Evolutionary conservation across 805 yeast species (phyloP).

Genomic region (Naumovozyma baii): DNA sequence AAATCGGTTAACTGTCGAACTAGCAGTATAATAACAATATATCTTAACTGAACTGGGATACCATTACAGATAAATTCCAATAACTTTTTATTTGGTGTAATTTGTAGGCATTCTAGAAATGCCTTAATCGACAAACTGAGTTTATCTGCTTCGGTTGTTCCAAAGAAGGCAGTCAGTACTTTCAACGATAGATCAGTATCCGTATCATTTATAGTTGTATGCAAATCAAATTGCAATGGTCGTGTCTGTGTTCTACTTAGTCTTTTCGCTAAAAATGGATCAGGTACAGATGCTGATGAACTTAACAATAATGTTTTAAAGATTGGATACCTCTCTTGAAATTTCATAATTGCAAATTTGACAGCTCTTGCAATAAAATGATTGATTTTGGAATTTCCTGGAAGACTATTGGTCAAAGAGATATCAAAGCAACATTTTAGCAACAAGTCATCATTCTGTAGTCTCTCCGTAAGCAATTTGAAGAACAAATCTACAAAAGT

Average conservation of each 20-base stretch:
- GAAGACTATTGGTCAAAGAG: conserved; percentile 23
- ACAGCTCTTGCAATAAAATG: conserved; percentile 21
- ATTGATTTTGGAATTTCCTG: conserved; percentile 23
- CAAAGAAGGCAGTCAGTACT: conserved; percentile 51
- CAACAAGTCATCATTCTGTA: conserved; percentile 23
- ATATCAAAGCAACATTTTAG: conserved; percentile 27
- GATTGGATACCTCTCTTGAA: conserved; percentile 22
- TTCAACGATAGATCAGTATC: conserved; percentile 28
- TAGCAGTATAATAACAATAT: conserved; percentile 46
- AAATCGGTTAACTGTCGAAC: conserved; percentile 27
- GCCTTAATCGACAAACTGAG: conserved; percentile 47
- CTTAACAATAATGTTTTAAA: conserved; percentile 11
- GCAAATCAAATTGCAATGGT: conserved; percentile 16
- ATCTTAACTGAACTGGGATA: conserved; percentile 73
- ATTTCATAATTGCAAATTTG: conserved; percentile 15
- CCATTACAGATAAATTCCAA: conserved; percentile 61
- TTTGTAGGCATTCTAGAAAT: conserved; percentile 38
- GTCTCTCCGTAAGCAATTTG: conserved; percentile 16
- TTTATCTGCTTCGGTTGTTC: conserved; percentile 52
- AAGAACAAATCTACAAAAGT: conserved; percentile 28
- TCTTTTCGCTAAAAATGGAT: conserved; percentile 15
- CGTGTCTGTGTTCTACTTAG: conserved; percentile 27
- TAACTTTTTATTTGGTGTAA: conserved; percentile 32
- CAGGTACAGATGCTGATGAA: conserved; percentile 3
- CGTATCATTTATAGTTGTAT: conserved; percentile 11